phyloP scores from a whole-genome alignment of 2,329 filamentous ascomycete species.

The Aureobasidium musti region DNA sequence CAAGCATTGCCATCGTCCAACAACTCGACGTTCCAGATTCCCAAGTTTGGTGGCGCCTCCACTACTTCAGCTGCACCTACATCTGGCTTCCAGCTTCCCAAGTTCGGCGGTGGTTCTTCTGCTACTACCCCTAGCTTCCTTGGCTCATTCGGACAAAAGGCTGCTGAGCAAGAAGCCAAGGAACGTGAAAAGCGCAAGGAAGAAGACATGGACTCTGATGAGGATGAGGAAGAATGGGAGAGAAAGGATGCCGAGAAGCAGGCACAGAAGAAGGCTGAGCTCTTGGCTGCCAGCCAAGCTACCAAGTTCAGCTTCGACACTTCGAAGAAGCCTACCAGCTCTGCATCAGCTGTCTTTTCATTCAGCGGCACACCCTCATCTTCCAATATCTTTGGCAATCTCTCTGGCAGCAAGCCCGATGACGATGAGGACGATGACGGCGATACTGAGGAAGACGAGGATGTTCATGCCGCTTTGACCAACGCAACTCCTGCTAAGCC shows the following conservation, averaged over 20 bases:
- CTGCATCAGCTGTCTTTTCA: conserved; percentile 31
- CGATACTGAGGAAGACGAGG: conserved; percentile 30
- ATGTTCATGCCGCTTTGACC: conserved; percentile 25
- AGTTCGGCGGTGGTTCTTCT: conserved; percentile 13
- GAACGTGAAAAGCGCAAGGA: conserved; percentile 53
- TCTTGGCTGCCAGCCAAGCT: conserved; percentile 44
- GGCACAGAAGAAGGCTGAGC: conserved; percentile 48
- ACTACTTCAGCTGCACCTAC: not conserved
- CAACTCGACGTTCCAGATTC: conserved; percentile 19
- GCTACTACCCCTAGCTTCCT: conserved; percentile 42
- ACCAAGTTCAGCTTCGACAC: conserved; percentile 34
- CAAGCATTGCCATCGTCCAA: not conserved
- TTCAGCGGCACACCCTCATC: conserved; percentile 31
- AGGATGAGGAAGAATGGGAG: conserved; percentile 55
- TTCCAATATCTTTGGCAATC: conserved; percentile 22
- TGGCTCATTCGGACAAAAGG: conserved; percentile 45
- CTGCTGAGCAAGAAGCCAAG: conserved; percentile 47
- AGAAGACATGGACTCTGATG: conserved; percentile 56
- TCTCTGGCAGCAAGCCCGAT: conserved; percentile 10
- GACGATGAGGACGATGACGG: conserved; percentile 17
- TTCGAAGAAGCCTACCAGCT: conserved; percentile 35
- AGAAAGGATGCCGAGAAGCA: conserved; percentile 50
- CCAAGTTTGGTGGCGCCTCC: not conserved
- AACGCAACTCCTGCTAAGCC: conserved; percentile 28
- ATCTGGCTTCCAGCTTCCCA: conserved; percentile 40